Conservation (phyloP, 1,284 basidiomycete genomes). For the Malassezia dermatis region DNA sequence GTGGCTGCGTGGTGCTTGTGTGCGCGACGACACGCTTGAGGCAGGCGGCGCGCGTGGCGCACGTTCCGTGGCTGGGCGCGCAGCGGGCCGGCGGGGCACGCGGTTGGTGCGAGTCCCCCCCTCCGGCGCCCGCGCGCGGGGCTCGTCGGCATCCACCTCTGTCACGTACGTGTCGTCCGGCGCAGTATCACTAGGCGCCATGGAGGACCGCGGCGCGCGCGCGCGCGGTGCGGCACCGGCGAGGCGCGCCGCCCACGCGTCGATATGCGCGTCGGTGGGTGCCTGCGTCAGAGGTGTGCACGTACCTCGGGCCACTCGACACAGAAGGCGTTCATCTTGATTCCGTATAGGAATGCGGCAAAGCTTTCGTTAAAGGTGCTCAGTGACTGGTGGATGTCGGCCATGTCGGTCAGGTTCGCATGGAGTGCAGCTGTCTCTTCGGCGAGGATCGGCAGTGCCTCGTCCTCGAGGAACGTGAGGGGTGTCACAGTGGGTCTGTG, state of each 20-base stretch:
- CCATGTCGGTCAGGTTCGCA: slow-evolving; percentile 63
- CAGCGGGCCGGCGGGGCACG: not conserved
- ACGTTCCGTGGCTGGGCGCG: not conserved
- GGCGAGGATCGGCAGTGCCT: slow-evolving; percentile 69
- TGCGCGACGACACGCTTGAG: not conserved
- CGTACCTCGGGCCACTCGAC: slow-evolving; percentile 70
- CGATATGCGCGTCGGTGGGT: not conserved
- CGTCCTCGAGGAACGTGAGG: slow-evolving; percentile 66
- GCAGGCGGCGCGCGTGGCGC: not conserved
- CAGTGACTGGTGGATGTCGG: slow-evolving; percentile 63
- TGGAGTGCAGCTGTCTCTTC: slow-evolving; percentile 76
- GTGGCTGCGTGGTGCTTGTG: not conserved
- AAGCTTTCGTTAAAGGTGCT: slow-evolving; percentile 84
- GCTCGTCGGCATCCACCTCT: slow-evolving; percentile 24
- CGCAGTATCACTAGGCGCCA: not conserved
- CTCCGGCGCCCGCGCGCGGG: not conserved
- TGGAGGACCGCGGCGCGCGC: not conserved
- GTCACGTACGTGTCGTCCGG: slow-evolving; percentile 43
- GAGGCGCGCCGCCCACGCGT: not conserved
- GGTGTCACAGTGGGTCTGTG: slow-evolving; percentile 65
- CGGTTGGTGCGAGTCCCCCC: not conserved
- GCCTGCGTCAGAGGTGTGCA: slow-evolving; percentile 1
- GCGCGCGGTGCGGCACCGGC: not conserved
- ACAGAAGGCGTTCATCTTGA: slow-evolving; percentile 88
- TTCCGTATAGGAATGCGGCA: slow-evolving; percentile 75